phyloP scores from a whole-genome alignment of 345 rosid species.

The Brassica cretica region DNA sequence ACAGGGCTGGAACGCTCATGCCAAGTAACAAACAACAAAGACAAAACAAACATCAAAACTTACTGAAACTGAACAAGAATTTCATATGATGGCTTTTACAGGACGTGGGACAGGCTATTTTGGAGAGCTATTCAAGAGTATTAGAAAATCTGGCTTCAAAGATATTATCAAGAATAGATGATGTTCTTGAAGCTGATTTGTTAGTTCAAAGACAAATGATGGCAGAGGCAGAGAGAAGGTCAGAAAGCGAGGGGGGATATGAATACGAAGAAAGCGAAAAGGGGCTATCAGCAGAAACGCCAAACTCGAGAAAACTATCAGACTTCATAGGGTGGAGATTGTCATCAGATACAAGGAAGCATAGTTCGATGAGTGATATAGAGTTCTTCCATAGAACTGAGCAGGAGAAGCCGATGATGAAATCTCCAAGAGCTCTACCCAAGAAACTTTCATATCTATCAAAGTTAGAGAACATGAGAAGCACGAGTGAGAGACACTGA shows the following conservation, averaged over 20 bases:
- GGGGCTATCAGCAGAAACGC: background rate
- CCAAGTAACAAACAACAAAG: background rate
- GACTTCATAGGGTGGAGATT: conserved; percentile 7
- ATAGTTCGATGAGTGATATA: conserved; percentile 35
- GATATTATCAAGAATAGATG: background rate
- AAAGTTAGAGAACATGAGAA: conserved; percentile 71
- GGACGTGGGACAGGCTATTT: background rate
- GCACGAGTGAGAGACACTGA: conserved; percentile 63
- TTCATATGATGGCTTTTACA: background rate
- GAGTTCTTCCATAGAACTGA: conserved; percentile 41
- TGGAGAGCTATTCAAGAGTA: background rate
- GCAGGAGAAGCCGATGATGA: conserved; percentile 41
- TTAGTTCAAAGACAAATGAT: background rate
- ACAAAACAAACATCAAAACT: background rate
- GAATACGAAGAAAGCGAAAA: background rate
- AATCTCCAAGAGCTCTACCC: conserved; percentile 39
- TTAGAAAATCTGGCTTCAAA: background rate
- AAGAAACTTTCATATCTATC: conserved; percentile 68
- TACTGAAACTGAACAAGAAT: background rate
- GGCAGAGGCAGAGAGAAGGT: background rate
- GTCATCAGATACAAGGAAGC: conserved; percentile 20
- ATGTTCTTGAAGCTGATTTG: background rate
- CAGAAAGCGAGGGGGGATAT: background rate
- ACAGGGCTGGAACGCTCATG: background rate
- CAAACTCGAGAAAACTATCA: background rate